phyloP scores from a whole-genome alignment of 345 rosid species.

The Ricinus communis region DNA sequence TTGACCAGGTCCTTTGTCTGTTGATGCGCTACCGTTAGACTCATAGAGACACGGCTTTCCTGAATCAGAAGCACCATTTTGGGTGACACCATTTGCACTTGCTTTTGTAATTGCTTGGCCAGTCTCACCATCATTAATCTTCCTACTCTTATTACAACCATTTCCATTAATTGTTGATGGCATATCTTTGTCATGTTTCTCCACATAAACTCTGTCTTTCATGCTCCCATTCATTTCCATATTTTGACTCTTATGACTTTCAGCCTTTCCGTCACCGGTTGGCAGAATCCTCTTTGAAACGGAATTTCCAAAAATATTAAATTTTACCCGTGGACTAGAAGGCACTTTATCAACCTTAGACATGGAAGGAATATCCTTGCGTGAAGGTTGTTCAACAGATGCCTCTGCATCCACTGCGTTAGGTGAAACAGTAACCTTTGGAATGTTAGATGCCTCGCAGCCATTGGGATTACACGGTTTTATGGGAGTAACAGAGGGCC shows the following conservation, averaged over 20 bases:
- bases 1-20: conserved; percentile 29
- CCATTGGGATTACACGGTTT: conserved; percentile 54
- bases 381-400: conserved; percentile 38
- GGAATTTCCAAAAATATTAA: conserved; percentile 54
- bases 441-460: conserved; percentile 42
- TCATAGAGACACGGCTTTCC: conserved; percentile 33
- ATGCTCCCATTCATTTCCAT: conserved; percentile 37
- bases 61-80: conserved; percentile 23
- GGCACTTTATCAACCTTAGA: conserved; percentile 59
- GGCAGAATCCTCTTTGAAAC: conserved; percentile 50
- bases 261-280: conserved; percentile 45
- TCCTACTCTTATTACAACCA: conserved; percentile 36
- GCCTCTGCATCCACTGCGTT: conserved; percentile 40
- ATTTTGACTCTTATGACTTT: conserved; percentile 41
- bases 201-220: conserved; percentile 28
- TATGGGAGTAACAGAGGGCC: conserved; percentile 37
- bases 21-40: conserved; percentile 33
- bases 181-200: conserved; percentile 44
- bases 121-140: conserved; percentile 34
- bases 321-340: conserved; percentile 50
- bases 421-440: conserved; percentile 34
- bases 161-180: conserved; percentile 29
- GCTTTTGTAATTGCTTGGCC: conserved; percentile 20
- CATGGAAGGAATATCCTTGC: conserved; percentile 35
- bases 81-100: conserved; percentile 34